Evolutionary conservation across 768 basidiomycete genomes (phyloP).

Genomic region (Candolleomyces eurysporus): DNA sequence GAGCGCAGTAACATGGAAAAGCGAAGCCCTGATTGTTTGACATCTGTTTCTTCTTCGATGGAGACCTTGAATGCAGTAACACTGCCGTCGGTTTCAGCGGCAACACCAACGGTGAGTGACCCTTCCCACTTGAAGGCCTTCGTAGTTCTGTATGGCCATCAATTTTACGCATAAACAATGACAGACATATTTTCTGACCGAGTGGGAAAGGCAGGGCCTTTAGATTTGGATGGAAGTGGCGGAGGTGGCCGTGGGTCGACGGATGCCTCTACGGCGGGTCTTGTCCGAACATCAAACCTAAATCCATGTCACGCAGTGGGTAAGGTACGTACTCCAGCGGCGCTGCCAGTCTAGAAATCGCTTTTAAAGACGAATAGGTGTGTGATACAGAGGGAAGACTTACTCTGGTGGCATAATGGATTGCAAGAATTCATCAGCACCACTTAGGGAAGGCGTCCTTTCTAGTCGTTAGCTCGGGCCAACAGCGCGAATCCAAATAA

Average conservation of each 20-base stretch:
- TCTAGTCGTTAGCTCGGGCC: neutral
- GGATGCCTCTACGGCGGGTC: constrained; percentile 3
- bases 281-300: neutral
- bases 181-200: constrained; percentile 3
- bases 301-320: constrained; percentile 2
- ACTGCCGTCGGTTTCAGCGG: constrained; percentile 15
- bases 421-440: constrained; percentile 35
- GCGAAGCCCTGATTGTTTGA: constrained; percentile 37
- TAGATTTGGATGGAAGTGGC: neutral
- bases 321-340: constrained; percentile 31
- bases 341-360: constrained; percentile 28
- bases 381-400: constrained; percentile 8
- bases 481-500: neutral
- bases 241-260: constrained; percentile 9
- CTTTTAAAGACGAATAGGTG: neutral
- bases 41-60: constrained; percentile 45
- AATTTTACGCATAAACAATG: neutral
- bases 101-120: constrained; percentile 42
- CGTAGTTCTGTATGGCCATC: neutral
- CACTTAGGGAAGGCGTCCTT: neutral
- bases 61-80: constrained; percentile 28
- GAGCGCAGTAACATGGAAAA: constrained; percentile 47
- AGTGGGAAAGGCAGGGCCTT: neutral
- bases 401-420: constrained; percentile 41
- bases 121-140: constrained; percentile 71